Evolutionary conservation across 345 rosid species (phyloP).

Genomic region (Zanthoxylum bungeanum): DNA sequence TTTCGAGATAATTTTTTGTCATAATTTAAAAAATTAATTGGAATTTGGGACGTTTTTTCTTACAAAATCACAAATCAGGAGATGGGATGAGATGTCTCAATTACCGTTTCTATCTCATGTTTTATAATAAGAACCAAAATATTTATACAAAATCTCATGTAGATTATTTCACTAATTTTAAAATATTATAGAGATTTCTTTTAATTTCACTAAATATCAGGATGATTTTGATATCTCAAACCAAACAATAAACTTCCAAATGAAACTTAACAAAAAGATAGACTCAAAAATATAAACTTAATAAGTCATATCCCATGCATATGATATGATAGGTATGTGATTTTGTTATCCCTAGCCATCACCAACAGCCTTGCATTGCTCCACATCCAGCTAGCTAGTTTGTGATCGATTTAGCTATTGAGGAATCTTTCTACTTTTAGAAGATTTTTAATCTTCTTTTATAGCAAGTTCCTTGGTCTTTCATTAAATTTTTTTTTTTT

Average conservation of each 20-base stretch:
- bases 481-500: constrained; percentile 8
- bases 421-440: constrained; percentile 18
- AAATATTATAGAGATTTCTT: no score
- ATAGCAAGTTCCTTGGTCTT: constrained; percentile 25
- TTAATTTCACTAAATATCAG: no score
- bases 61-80: no score
- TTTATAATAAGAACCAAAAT: no score
- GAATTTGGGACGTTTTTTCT: no score
- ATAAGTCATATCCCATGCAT: constrained; percentile 24
- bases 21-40: no score
- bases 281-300: neutral
- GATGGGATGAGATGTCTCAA: no score
- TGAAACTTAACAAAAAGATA: constrained; percentile 22
- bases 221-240: no score
- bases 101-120: no score
- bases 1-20: no score
- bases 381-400: constrained; percentile 34
- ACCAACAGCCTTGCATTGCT: constrained; percentile 39
- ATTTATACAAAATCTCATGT: no score
- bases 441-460: neutral
- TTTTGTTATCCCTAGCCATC: constrained; percentile 10
- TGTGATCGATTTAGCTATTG: neutral
- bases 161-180: no score
- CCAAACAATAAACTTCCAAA: constrained; percentile 24
- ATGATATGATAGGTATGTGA: constrained; percentile 14